Conservation (phyloP, 2,329 filamentous ascomycete species). For the Nakataea oryzae region DNA sequence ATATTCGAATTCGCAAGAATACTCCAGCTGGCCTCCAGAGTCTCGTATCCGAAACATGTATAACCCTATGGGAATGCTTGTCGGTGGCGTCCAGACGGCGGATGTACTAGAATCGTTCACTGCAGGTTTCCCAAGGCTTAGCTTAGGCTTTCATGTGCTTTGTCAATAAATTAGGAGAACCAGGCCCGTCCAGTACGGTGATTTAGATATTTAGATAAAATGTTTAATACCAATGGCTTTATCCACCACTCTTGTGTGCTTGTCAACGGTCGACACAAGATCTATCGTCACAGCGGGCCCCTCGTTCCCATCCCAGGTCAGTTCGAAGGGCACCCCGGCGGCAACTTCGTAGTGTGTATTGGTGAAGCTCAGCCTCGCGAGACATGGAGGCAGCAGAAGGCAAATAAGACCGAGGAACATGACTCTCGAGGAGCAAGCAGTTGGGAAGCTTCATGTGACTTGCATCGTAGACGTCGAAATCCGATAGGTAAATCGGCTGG, state of each 20-base stretch:
- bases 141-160: background rate
- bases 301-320: background rate
- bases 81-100: background rate
- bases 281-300: background rate
- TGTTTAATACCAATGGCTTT: background rate
- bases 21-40: background rate
- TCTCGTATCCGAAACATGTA: background rate
- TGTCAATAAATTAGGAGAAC: background rate
- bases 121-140: background rate
- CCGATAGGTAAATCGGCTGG: background rate
- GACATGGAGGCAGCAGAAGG: background rate
- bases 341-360: background rate
- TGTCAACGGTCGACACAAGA: background rate
- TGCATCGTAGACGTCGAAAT: background rate
- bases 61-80: background rate
- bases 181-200: too few relatives aligned
- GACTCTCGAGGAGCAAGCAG: background rate
- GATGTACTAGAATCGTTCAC: background rate
- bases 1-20: background rate
- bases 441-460: background rate
- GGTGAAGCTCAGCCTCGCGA: background rate
- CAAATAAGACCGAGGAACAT: background rate
- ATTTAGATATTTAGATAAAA: too few relatives aligned
- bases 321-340: background rate
- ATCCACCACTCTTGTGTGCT: background rate